phyloP scores from a whole-genome alignment of 768 basidiomycete species.

The Sutorius australiensis region DNA sequence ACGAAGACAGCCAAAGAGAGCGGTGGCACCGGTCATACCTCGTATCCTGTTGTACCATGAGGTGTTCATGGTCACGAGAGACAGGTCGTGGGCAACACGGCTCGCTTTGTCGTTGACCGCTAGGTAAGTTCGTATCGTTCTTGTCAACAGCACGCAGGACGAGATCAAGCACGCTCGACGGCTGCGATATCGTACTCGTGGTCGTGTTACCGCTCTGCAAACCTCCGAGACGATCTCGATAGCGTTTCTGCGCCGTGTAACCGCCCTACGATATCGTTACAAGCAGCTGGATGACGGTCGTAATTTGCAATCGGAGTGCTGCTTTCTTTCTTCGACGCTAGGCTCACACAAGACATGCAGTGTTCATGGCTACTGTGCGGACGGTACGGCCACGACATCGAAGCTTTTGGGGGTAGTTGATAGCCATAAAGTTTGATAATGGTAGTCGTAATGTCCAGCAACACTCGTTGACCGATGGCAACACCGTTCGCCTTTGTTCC shows the following conservation, averaged over 20 bases:
- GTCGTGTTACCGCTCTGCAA: constrained; percentile 17
- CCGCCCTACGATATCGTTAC: constrained; percentile 11
- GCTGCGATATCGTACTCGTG: constrained; percentile 8
- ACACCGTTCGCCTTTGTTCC: constrained; percentile 45
- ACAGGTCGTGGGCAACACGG: no score
- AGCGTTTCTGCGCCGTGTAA: constrained; percentile 11
- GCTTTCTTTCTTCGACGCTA: neutral
- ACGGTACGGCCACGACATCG: no score
- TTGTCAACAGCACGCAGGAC: constrained; percentile 12
- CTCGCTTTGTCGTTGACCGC: no score
- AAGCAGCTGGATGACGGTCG: constrained; percentile 22
- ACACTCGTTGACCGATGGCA: constrained; percentile 11
- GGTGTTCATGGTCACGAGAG: constrained; percentile 4
- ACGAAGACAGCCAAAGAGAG: neutral
- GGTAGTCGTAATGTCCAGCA: neutral
- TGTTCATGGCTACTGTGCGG: no score
- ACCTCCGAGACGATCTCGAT: neutral
- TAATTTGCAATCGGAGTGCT: constrained; percentile 30
- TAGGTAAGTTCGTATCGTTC: neutral
- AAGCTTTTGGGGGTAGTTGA: no score
- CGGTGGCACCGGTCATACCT: neutral
- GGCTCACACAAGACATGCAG: neutral
- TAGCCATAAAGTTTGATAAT: neutral
- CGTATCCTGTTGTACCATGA: neutral
- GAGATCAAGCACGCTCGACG: constrained; percentile 25